Percentiles rank a stretch among this genome's conserved stretches.
Evolutionary conservation across 495 filamentous ascomycete genomes (phyloP).

Genomic region (Tuber borchii): DNA sequence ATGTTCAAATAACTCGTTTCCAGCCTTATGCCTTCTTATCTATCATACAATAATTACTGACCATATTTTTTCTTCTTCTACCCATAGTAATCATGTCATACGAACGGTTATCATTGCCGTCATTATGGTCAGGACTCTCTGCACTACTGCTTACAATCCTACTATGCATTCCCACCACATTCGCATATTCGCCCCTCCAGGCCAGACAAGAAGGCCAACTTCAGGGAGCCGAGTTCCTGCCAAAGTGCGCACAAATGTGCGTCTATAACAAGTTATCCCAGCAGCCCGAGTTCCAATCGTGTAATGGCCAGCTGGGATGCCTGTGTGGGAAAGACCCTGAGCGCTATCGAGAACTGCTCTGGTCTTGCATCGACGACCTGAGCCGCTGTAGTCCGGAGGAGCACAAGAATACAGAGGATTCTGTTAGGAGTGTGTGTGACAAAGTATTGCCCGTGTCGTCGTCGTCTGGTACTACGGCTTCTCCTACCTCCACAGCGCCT

Average conservation of each 20-base stretch:
- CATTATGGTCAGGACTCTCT: background rate
- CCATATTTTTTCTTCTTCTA: background rate
- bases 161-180: background rate
- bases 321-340: conserved; percentile 17
- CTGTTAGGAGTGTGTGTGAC: conserved; percentile 17
- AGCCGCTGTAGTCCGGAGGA: background rate
- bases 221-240: conserved; percentile 16
- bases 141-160: background rate
- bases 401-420: conserved; percentile 8
- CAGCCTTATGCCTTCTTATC: background rate
- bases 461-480: background rate
- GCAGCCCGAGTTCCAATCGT: background rate
- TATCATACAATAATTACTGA: background rate
- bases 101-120: background rate
- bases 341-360: conserved; percentile 13
- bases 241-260: conserved; percentile 23
- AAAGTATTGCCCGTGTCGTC: background rate
- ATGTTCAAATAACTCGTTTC: background rate
- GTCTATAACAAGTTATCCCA: conserved; percentile 10
- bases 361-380: conserved; percentile 22
- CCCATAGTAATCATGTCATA: background rate
- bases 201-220: conserved; percentile 11
- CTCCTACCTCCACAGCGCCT: background rate
- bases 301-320: conserved; percentile 8
- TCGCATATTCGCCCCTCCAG: background rate